phyloP scores from a whole-genome alignment of 352 stramenopile species.

The Pythium sukuiense region DNA sequence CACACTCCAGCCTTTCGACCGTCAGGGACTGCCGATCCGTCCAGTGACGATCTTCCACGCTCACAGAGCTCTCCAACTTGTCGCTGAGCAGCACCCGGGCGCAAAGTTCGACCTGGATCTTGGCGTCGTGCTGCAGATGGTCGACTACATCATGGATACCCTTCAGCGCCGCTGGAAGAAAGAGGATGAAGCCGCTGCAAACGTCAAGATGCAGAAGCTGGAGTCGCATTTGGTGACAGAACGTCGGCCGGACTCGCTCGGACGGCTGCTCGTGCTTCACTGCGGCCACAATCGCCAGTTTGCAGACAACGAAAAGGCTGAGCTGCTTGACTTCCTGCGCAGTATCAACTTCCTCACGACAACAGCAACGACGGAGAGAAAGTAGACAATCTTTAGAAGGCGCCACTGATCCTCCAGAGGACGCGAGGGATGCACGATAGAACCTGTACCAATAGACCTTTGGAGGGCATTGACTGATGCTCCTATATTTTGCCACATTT shows the following conservation, averaged over 20 bases:
- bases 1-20: constrained; percentile 66
- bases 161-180: constrained; percentile 56
- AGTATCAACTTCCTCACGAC: constrained; percentile 13
- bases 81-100: constrained; percentile 57
- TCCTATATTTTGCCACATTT: not conserved
- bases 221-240: not conserved
- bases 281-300: constrained; percentile 89
- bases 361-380: not conserved
- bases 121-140: constrained; percentile 61
- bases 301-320: constrained; percentile 66
- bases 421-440: not conserved
- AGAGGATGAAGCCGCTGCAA: constrained; percentile 30
- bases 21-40: constrained; percentile 64
- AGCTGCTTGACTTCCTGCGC: constrained; percentile 57
- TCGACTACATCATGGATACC: constrained; percentile 76
- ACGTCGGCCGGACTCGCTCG: constrained; percentile 34
- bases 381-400: not conserved
- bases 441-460: constrained; percentile 7
- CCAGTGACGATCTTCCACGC: constrained; percentile 61
- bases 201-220: not conserved
- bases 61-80: constrained; percentile 45
- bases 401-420: not conserved
- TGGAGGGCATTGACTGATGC: not conserved
- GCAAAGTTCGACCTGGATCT: constrained; percentile 80
- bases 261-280: constrained; percentile 66